Evolutionary conservation across 495 filamentous ascomycete genomes (phyloP).

Genomic region (Terfezia claveryi): DNA sequence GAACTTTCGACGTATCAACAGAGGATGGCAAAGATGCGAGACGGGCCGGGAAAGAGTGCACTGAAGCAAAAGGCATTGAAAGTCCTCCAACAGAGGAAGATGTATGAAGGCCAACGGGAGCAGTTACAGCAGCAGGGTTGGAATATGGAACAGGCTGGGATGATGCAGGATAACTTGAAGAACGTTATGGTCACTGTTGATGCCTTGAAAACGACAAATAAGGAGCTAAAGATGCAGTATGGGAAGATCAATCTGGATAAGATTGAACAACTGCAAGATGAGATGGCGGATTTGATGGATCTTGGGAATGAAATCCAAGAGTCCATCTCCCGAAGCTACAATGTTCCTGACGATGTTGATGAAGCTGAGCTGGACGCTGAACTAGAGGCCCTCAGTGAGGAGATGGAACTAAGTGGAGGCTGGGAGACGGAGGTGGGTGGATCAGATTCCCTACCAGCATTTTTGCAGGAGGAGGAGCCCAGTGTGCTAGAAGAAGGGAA

Average conservation of each 20-base stretch:
- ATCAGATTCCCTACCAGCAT: conserved; percentile 49
- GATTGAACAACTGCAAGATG: conserved; percentile 94
- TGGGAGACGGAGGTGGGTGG: conserved; percentile 33
- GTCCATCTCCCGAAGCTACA: conserved; percentile 76
- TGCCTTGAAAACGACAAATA: conserved; percentile 90
- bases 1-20: conserved; percentile 77
- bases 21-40: conserved; percentile 89
- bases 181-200: conserved; percentile 98
- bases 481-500: conserved; percentile 39
- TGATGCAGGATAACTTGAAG: conserved; percentile 98
- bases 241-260: conserved; percentile 93
- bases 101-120: conserved; percentile 29
- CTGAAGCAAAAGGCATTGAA: conserved; percentile 90
- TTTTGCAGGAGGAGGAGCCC: conserved; percentile 73
- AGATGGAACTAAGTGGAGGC: conserved; percentile 39
- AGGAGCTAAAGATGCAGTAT: conserved; percentile 82
- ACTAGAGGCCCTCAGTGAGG: conserved; percentile 78
- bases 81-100: conserved; percentile 77
- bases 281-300: conserved; percentile 97
- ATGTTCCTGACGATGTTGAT: conserved; percentile 93
- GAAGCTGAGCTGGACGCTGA: conserved; percentile 94
- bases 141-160: conserved; percentile 98
- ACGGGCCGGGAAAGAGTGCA: conserved; percentile 87
- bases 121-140: conserved; percentile 87
- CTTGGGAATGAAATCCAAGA: conserved; percentile 93